Evolutionary conservation across 2,329 filamentous ascomycete genomes (phyloP).

Genomic region (Celoporthe dispersa): DNA sequence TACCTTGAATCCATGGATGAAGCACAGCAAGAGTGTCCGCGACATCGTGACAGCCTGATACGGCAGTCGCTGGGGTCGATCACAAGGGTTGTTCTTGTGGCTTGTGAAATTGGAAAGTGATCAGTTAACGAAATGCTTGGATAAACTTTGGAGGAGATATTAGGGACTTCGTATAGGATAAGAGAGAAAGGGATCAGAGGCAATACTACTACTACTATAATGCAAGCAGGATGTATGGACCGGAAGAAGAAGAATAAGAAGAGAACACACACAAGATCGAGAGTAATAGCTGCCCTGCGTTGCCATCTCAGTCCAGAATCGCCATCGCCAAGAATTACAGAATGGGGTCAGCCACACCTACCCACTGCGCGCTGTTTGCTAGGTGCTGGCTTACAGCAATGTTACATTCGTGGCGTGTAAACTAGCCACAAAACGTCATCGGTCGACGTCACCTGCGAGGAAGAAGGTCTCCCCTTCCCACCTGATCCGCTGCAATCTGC

Average conservation of each 20-base stretch:
- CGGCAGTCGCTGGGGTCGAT: neutral
- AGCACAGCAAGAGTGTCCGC: constrained; percentile 69
- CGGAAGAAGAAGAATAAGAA: neutral
- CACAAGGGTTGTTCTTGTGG: neutral
- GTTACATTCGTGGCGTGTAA: constrained; percentile 1
- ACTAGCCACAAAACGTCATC: constrained; percentile 16
- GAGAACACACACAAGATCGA: neutral
- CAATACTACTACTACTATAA: neutral
- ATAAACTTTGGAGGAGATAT: neutral
- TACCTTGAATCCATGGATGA: constrained; percentile 77
- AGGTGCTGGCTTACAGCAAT: neutral
- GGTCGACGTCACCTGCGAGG: constrained; percentile 4
- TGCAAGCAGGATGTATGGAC: neutral
- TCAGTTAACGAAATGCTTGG: neutral
- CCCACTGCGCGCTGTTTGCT: neutral
- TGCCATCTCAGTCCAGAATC: neutral
- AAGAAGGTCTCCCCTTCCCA: neutral
- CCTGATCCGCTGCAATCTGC: neutral
- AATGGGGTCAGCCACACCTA: constrained; percentile 28
- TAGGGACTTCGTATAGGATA: neutral
- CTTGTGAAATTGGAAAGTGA: neutral
- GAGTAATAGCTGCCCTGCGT: neutral
- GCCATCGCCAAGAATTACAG: neutral
- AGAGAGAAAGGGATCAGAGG: neutral
- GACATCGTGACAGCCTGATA: constrained; percentile 39